phyloP scores from a whole-genome alignment of 78 protist genomes.

The Protostelium mycophagum region DNA sequence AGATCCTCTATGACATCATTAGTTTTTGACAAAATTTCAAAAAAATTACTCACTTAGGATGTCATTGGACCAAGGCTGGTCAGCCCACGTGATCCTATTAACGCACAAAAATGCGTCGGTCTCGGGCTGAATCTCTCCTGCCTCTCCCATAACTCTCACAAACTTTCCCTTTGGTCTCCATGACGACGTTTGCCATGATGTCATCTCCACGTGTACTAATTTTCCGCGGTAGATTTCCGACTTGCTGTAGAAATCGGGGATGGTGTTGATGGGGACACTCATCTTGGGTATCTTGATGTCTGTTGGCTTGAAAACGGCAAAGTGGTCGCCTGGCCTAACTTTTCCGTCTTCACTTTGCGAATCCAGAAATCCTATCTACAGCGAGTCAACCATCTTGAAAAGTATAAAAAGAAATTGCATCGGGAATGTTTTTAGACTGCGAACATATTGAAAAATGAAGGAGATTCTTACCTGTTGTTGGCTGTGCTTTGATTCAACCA shows the following conservation, averaged over 20 bases:
- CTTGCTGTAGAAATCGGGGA: slow-evolving; percentile 31
- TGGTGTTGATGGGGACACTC: slow-evolving; percentile 28
- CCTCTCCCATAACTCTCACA: slow-evolving; percentile 44
- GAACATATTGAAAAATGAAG: not conserved
- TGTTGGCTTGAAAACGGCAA: slow-evolving; percentile 23
- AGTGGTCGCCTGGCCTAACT: not conserved
- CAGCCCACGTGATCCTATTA: slow-evolving; percentile 14
- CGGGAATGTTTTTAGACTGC: not conserved
- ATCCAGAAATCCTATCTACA: slow-evolving; percentile 4
- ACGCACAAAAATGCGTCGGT: slow-evolving; percentile 48
- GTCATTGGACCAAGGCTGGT: not conserved
- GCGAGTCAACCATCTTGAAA: slow-evolving; percentile 17
- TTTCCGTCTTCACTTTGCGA: not conserved
- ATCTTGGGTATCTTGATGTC: slow-evolving; percentile 50
- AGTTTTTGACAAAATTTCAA: slow-evolving; percentile 27
- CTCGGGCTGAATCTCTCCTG: slow-evolving; percentile 74
- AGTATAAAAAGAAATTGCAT: not conserved
- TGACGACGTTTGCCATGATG: slow-evolving; percentile 23
- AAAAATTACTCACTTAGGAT: not conserved
- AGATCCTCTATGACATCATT: slow-evolving; percentile 43
- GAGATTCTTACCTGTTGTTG: slow-evolving; percentile 34
- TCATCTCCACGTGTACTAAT: slow-evolving; percentile 14
- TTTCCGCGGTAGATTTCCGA: slow-evolving; percentile 37
- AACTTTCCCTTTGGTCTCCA: slow-evolving; percentile 24
- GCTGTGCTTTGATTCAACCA: slow-evolving; percentile 31